Percentiles rank a stretch among this genome's conserved stretches.
Conservation (phyloP, 1,139 yeast genomes). For the Meyerozyma guilliermondii region DNA sequence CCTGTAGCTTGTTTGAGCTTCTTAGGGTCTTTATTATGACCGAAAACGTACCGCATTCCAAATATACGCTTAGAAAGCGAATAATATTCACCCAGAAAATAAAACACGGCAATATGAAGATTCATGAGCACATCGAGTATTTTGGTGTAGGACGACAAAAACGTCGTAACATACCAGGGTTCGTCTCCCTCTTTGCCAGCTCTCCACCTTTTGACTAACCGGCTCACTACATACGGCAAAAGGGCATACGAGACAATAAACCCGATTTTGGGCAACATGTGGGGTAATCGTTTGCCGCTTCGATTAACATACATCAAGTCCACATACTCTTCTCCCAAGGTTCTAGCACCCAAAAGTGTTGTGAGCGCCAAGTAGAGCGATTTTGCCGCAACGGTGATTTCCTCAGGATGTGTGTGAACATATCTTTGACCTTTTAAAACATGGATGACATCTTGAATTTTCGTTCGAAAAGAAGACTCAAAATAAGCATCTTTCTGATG, state of each 20-base stretch:
- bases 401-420: constrained; percentile 59
- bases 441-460: constrained; percentile 54
- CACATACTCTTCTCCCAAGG: constrained; percentile 92
- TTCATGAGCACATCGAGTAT: constrained; percentile 52
- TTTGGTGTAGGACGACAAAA: constrained; percentile 35
- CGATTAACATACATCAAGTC: constrained; percentile 68
- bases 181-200: constrained; percentile 19
- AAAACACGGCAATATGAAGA: constrained; percentile 75
- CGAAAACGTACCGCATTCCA: constrained; percentile 75
- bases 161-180: constrained; percentile 12
- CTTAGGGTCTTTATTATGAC: constrained; percentile 50
- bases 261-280: constrained; percentile 39
- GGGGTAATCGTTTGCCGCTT: constrained; percentile 49
- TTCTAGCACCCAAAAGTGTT: constrained; percentile 69
- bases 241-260: constrained; percentile 53
- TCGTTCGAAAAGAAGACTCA: constrained; percentile 49
- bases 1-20: constrained; percentile 40
- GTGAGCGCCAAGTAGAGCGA: constrained; percentile 64
- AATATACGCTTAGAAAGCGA: constrained; percentile 69
- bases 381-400: constrained; percentile 54
- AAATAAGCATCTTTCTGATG: constrained; percentile 83
- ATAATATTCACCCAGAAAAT: constrained; percentile 77
- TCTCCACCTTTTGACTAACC: constrained; percentile 22
- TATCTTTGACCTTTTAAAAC: constrained; percentile 63
- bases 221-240: constrained; percentile 48